A percentile compares a stretch with the other conserved stretches of the same genome.
phyloP scores from a whole-genome alignment of 2,329 filamentous ascomycete genomes.

The Diaporthe sp. region DNA sequence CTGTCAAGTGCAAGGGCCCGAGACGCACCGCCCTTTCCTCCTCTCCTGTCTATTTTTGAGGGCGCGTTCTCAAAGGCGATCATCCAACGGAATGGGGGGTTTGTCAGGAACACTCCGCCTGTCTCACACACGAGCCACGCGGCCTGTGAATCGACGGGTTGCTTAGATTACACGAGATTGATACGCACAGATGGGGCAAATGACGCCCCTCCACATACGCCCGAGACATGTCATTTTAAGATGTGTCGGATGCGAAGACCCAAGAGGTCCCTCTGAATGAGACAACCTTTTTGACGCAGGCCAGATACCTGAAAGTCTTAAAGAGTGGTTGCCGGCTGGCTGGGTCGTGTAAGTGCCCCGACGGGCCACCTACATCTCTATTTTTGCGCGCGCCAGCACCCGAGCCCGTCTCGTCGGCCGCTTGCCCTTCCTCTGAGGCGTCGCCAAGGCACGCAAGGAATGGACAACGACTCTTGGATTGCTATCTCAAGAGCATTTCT shows the following conservation, averaged over 20 bases:
- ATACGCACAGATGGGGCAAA: conserved; percentile 14
- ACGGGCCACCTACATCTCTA: not conserved
- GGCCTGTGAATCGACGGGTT: not conserved
- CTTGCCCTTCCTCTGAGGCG: not conserved
- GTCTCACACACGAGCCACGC: conserved; percentile 23
- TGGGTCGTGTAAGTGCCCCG: conserved; percentile 1
- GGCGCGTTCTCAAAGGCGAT: not conserved
- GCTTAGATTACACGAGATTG: conserved; percentile 4
- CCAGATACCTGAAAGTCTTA: not conserved
- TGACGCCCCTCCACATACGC: not conserved
- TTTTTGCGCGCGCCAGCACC: not conserved
- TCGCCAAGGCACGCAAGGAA: conserved; percentile 7
- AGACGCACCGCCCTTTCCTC: not conserved
- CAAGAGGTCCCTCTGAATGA: not conserved
- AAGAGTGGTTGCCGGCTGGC: not conserved
- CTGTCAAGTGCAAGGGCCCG: not conserved
- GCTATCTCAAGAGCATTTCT: not conserved
- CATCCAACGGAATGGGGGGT: not conserved
- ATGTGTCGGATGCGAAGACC: conserved; percentile 13
- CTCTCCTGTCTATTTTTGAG: not conserved
- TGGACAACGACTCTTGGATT: not conserved
- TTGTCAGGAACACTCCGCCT: not conserved
- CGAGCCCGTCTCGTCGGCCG: not conserved
- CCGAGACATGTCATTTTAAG: conserved; percentile 15
- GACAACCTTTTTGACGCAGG: not conserved